phyloP scores from a whole-genome alignment of 495 filamentous ascomycete genomes.

The Penicillium crystallinum region DNA sequence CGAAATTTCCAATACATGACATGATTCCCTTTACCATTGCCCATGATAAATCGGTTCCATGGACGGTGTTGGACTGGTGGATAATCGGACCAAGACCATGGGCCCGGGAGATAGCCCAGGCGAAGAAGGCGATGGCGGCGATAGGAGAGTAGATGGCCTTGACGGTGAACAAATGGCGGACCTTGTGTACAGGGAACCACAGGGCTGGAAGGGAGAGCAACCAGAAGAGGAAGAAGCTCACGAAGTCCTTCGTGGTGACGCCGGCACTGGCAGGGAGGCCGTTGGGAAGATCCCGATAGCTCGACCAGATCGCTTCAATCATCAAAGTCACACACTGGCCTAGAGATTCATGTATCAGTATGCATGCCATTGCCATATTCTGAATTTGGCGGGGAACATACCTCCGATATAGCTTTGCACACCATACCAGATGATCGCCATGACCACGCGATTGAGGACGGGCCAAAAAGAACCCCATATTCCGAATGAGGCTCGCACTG shows the following conservation, averaged over 20 bases:
- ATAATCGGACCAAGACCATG: slow-evolving; percentile 84
- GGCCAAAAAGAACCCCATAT: slow-evolving; percentile 90
- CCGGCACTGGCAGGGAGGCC: slow-evolving; percentile 58
- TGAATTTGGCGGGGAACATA: no score
- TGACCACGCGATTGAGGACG: slow-evolving; percentile 81
- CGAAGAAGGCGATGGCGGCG: slow-evolving; percentile 83
- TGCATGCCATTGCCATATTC: not conserved
- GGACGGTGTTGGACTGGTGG: slow-evolving; percentile 56
- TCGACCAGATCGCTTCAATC: slow-evolving; percentile 78
- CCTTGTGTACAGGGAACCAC: slow-evolving; percentile 60
- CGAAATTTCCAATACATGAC: slow-evolving; percentile 89
- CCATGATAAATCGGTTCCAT: slow-evolving; percentile 73
- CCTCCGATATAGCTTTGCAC: slow-evolving; percentile 83
- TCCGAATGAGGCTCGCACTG: slow-evolving; percentile 69
- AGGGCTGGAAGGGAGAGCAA: slow-evolving; percentile 73
- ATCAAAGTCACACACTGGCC: slow-evolving; percentile 74
- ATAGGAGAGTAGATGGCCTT: slow-evolving; percentile 82
- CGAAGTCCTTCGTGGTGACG: slow-evolving; percentile 69
- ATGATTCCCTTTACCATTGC: slow-evolving; percentile 78
- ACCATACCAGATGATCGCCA: slow-evolving; percentile 75
- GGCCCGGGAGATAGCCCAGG: slow-evolving; percentile 81
- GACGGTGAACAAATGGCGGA: slow-evolving; percentile 83
- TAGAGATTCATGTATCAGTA: slow-evolving; percentile 6
- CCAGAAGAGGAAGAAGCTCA: slow-evolving; percentile 85
- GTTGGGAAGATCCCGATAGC: slow-evolving; percentile 61